Percentiles rank a stretch among this genome's conserved stretches.
phyloP scores from a whole-genome alignment of 2,329 filamentous ascomycete genomes.

The Aspergillus clavatus region DNA sequence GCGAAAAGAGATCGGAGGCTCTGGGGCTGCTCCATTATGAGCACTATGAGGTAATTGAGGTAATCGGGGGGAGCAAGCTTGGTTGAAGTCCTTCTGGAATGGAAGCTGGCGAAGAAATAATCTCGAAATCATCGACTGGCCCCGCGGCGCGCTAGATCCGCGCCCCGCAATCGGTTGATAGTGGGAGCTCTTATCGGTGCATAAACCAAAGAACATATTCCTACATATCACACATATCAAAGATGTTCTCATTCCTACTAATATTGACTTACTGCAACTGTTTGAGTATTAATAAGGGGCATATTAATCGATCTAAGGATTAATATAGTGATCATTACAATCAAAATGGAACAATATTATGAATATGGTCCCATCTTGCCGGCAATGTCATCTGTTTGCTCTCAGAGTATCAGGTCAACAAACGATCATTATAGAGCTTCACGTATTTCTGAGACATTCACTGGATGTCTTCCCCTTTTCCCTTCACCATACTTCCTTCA shows the following conservation, averaged over 20 bases:
- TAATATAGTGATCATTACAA: too few species aligned
- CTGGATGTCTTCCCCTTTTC: too few species aligned
- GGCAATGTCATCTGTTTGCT: background rate
- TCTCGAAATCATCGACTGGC: slow-evolving; percentile 11
- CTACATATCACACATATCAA: too few species aligned
- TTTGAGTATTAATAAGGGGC: too few species aligned
- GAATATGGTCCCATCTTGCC: background rate
- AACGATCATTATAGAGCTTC: background rate
- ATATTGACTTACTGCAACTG: too few species aligned
- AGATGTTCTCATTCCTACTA: too few species aligned
- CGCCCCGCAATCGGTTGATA: background rate
- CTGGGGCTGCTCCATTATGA: slow-evolving; percentile 46
- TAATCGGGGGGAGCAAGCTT: slow-evolving; percentile 14
- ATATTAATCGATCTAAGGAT: too few species aligned
- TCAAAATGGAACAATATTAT: background rate
- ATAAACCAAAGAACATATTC: too few species aligned
- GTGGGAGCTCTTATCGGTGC: background rate
- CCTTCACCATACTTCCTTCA: too few species aligned
- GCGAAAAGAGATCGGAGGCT: slow-evolving; percentile 53
- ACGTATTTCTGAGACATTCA: background rate
- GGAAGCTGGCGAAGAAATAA: slow-evolving; percentile 13
- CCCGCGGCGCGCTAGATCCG: slow-evolving; percentile 9
- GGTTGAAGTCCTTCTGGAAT: slow-evolving; percentile 16
- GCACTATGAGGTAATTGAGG: background rate
- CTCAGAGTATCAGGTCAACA: background rate